Percentiles rank a stretch among this genome's conserved stretches.
These are phyloP conservation scores for Triticum dicoccoides DNA, from an alignment of 176 grass and related monocot species.

Conservation along the genomic window DNA sequence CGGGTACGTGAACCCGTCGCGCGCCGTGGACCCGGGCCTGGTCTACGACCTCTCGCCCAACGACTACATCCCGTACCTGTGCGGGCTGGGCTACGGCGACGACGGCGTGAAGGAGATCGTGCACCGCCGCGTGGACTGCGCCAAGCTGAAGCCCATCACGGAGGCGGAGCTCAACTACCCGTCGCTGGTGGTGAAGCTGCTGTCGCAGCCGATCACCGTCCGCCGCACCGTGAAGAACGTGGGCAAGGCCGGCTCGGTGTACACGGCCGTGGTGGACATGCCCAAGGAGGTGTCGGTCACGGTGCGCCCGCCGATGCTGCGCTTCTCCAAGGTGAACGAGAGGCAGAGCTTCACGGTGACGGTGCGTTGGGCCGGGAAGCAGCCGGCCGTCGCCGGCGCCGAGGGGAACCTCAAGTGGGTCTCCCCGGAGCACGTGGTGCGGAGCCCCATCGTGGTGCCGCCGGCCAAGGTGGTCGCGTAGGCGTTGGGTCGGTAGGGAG, in stretches of 20 bases:
- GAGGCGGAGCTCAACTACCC: constrained; percentile 76
- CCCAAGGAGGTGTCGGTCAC: constrained; percentile 43
- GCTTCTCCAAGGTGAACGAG: constrained; percentile 50
- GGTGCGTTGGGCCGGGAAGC: constrained; percentile 50
- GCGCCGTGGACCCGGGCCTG: constrained; percentile 56
- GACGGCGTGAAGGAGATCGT: constrained; percentile 43
- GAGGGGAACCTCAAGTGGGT: constrained; percentile 67
- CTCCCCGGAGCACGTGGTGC: constrained; percentile 38
- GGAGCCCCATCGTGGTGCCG: constrained; percentile 65
- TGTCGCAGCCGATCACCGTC: constrained; percentile 40
- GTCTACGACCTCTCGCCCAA: constrained; percentile 56
- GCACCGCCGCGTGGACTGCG: constrained; percentile 26
- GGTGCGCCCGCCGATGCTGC: constrained; percentile 48
- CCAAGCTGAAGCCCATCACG: constrained; percentile 29
- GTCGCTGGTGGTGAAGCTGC: constrained; percentile 49
- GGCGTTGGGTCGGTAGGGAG: background rate
- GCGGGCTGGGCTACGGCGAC: constrained; percentile 39
- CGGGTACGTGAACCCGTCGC: constrained; percentile 68
- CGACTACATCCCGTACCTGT: constrained; percentile 63
- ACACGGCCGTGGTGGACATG: constrained; percentile 54
- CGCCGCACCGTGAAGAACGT: constrained; percentile 65
- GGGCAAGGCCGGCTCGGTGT: constrained; percentile 37
- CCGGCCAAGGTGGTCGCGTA: constrained; percentile 25
- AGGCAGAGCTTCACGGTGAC: constrained; percentile 58
- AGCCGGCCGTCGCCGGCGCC: constrained; percentile 25